These are phyloP conservation scores for Skeletonema costatum DNA, from an alignment of 108 stramenopile genomes.

Conservation along the genomic window DNA sequence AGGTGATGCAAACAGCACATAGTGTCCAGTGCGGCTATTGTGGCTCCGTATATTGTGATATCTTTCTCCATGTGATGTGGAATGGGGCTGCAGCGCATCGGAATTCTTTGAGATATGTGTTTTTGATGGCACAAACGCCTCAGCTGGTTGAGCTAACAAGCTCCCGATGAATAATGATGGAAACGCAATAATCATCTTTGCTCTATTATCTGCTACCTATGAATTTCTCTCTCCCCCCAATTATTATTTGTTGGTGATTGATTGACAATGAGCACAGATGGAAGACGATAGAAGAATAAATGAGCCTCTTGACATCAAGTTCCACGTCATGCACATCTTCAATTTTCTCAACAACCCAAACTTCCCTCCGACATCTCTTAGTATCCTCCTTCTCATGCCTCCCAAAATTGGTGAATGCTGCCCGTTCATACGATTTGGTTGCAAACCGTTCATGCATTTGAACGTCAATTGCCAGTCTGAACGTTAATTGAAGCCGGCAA, in stretches of 20 bases:
- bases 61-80: neutral
- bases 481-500: neutral
- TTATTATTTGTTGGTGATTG: neutral
- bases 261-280: neutral
- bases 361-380: neutral
- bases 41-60: neutral
- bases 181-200: neutral
- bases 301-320: neutral
- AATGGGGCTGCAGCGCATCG: neutral
- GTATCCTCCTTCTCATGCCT: neutral
- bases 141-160: neutral
- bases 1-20: neutral
- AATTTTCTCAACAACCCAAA: neutral
- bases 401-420: neutral
- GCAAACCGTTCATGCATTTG: neutral
- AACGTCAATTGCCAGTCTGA: neutral
- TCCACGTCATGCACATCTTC: neutral
- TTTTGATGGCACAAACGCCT: constrained; percentile 5
- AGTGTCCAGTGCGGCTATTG: neutral
- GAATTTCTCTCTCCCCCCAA: neutral
- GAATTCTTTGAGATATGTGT: neutral
- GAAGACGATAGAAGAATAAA: neutral
- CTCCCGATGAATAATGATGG: neutral
- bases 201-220: neutral
- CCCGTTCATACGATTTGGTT: neutral